Evolutionary conservation across 768 basidiomycete species (phyloP), one percentile per base, ranked within the genome.

Genomic region (Amanita muscaria): DNA sequence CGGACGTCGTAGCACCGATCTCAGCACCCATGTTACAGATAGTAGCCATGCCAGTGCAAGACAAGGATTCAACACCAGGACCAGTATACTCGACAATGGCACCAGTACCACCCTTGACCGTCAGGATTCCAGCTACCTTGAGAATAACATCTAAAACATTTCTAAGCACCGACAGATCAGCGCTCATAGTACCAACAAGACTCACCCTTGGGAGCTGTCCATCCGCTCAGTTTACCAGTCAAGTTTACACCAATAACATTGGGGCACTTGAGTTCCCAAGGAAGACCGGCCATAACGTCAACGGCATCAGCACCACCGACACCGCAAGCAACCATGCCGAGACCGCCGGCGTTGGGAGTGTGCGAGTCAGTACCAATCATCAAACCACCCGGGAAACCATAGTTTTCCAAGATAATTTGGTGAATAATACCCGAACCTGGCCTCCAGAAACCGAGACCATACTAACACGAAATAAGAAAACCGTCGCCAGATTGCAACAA

Each of bases 11-110:
- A 29, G 96, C 96, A 62, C 94, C 94, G 58, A 98, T 97, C 68
- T 99, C 94, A 55, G 94, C 94, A 74, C 94, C 94, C 94, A 98
- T 99, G 80, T 97, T 99, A 67, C 94, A 97, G 58, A 99, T 94
- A 16, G 94, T 98, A 42, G 90, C 94, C 93, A 98, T 96, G 66
- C 94, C 94, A 38, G 94, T 99, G 77, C 87, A 90, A 38, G 92
- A 96, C 49, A 99, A 78, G 25, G 90, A 90, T 60, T 94, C 86
- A 50, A 98, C 86, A 74, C 94, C 94, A 58, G 91, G 66, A 52
- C 94, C 94, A 54, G 73, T 82, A 73, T 99, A 99, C 63, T 99
- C 94, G 54, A 99, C 90, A 57, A 99, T 97, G 45, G 94, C 92
- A 54, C 94, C 94, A 56, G 94, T 99, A 57, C 94, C 94, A 59